Base-by-base conservation (phyloP, 352 stramenopile genomes). In the Phytophthora sp. region DNA sequence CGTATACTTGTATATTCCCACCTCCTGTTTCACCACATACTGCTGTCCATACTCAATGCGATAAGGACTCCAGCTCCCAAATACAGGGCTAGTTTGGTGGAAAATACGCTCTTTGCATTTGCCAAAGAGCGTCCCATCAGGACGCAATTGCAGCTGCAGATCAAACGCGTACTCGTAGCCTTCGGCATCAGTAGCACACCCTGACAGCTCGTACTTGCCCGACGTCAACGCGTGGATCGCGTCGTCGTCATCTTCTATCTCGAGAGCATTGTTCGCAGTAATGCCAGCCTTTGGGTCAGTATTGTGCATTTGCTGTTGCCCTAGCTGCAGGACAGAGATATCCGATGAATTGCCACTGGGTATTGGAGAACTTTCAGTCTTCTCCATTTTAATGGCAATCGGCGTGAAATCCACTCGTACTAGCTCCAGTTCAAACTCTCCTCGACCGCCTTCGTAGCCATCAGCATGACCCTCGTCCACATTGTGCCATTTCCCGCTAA, bases 111-210 rank as follows among this genome's bases (percentile, higher is more conserved):
- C 81, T n/a, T 69, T 81, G 24, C 70, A 72, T 39, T 71, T 61
- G 8, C 81, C 84, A 6, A 51, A 23, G 2, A 92, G 54, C 16
- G 56, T 59, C 0, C 84, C 80, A 42, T 63, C 58, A 0, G 79
- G 53, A 3, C 69, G 46, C 15, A 92, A 63, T n/a, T 80, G 58
- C 18, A 92, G 21, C 16, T 75, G 51, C 1, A 90, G 66, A 60
- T 84, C 68, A 27, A 85, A 90, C 12, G 73, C 76, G 66, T 92
- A 92, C 53, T 92, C 81, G 68, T 92, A 92, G 11, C 81, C 84
- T 20, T 92, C 84, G 11, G 73, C 68, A 41, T 92, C 84, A 20
- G 75, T 89, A 4, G 81, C 80, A n/a, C 76, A 76, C 6, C 84
- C 84, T 26, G 82, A 82, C 4, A 92, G 64, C 41, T 66, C 63